These are phyloP conservation scores for Schwanniomyces vanrijiae DNA, from an alignment of 805 yeast species.

Conservation along the genomic window DNA sequence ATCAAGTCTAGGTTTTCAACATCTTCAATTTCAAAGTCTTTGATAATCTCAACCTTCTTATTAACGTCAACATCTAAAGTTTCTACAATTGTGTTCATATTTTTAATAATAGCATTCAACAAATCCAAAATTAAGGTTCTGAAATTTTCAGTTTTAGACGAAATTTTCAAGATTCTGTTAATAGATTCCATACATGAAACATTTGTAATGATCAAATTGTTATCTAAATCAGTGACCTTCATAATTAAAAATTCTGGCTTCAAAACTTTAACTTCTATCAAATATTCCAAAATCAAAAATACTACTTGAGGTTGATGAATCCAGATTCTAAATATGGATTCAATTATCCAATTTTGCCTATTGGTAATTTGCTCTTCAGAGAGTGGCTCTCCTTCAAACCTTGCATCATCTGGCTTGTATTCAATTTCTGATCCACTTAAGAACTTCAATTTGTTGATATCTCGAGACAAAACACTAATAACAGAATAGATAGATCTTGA, in stretches of 20 bases:
- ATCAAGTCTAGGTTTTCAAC: slow-evolving; percentile 20
- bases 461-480: slow-evolving; percentile 40
- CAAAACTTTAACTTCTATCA: slow-evolving; percentile 39
- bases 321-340: slow-evolving; percentile 43
- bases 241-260: slow-evolving; percentile 26
- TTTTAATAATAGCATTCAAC: slow-evolving; percentile 26
- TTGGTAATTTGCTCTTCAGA: slow-evolving; percentile 20
- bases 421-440: slow-evolving; percentile 32
- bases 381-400: slow-evolving; percentile 27
- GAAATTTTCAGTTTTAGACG: slow-evolving; percentile 13
- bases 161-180: slow-evolving; percentile 30
- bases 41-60: slow-evolving; percentile 22
- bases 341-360: slow-evolving; percentile 38
- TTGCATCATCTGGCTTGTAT: slow-evolving; percentile 21
- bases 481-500: slow-evolving; percentile 73
- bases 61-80: slow-evolving; percentile 11
- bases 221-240: slow-evolving; percentile 23
- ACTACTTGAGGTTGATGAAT: slow-evolving; percentile 46
- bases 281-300: slow-evolving; percentile 41
- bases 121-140: slow-evolving; percentile 9
- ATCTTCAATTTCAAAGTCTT: slow-evolving; percentile 27
- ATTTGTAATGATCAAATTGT: slow-evolving; percentile 37
- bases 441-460: slow-evolving; percentile 38
- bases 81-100: slow-evolving; percentile 26
- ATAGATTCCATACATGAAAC: slow-evolving; percentile 45